Base-by-base conservation (phyloP, 371 early-diverging fungal species). In the Gilbertella persicaria region DNA sequence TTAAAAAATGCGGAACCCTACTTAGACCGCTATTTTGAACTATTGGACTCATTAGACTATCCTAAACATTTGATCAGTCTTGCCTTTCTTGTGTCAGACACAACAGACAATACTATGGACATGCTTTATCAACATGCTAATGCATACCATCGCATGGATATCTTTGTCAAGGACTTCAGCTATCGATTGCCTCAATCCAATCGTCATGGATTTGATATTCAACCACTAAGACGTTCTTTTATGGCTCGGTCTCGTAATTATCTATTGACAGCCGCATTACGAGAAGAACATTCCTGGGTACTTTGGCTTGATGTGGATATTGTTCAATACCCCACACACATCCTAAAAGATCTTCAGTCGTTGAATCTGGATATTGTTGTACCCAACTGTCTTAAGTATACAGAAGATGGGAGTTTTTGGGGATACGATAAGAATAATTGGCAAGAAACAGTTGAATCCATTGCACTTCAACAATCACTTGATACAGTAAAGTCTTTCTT, bases 361-460 rank as follows among this genome's bases (percentile, higher is more conserved):
- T 64, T 75, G 28, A 67, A 80, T 55, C 76, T 67, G n/a, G 83
- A 82, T 55, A 73, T 82, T 13, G 74, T 82, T 7, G 83, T 80
- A 6, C 83, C 83, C 39, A 80, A 80, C 46, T 82, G 83, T 41
- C 60, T 82, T 6, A 58, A 71, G 9, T 69, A 78, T 17, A 71
- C 69, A 6, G 73, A 73, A 26, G 66, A 68, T 21, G 58, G 55
- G 24, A 62, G 63, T 6, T 74, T 74, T 47, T 74, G 74, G 74
- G 74, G 66, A 20, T 87, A 87, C 43, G 87, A 87, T 39, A 80
- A 78, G 65, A 85, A 87, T 52, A 84, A 84, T 45, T 87, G 84
- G 84, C 72, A 78, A 43, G 87, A 87, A 56, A 87, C 87, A 0
- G 62, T 64, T n/a, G 63, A 69, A 38, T 82, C 83, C 23, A 50